Evolutionary conservation across 169 alveolate genomes (phyloP), one percentile per base, ranked within the genome.

Genomic region (Eimeria zaria): DNA sequence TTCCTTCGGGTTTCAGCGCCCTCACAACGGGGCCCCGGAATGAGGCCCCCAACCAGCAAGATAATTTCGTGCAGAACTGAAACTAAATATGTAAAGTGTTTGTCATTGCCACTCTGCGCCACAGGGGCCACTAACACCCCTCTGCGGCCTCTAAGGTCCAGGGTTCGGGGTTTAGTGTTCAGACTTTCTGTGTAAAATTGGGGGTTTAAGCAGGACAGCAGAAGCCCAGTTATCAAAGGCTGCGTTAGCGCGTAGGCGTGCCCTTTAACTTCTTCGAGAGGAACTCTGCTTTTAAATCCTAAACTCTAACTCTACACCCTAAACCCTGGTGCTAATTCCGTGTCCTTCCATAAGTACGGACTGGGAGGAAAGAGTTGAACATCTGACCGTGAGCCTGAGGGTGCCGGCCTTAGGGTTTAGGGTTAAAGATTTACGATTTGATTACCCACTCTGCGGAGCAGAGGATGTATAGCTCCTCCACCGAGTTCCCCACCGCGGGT

Each of bases 401-500:
- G 33, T 39, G 1, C 36, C 33, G 51, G 36, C 1, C 30, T 41
- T 78, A 46, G 44, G 64, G 41, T 24, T 36, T 33, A 71, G 18
- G 48, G 83, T 71, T 33, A 33, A 1, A 53, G n/a, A 11, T 71
- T 33, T 71, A 71, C 16, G 20, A 7, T n/a, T 83, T 48, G 11
- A 20, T 27, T 9, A 0, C 81, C 81, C 30, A 14, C 51, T 36
- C 53, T 6, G 81, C 51, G 53, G 14, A 71, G 51, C 81, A 24
- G n/a, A 85, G 41, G 46, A 85, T 85, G 93, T 85, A 85, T 51
- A 46, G 93, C 27, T 85, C 93, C 30, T 85, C 93, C 30, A 64
- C 69, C 60, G 93, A 85, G 44, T 85, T 60, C 93, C 81, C 93
- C 60, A 46, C 60, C 30, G 93, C 93, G 36, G 93, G 93, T 60